Percentiles rank a stretch among this genome's conserved stretches.
Conservation (phyloP, 2,329 filamentous ascomycete species). For the Fusarium nygamai region DNA sequence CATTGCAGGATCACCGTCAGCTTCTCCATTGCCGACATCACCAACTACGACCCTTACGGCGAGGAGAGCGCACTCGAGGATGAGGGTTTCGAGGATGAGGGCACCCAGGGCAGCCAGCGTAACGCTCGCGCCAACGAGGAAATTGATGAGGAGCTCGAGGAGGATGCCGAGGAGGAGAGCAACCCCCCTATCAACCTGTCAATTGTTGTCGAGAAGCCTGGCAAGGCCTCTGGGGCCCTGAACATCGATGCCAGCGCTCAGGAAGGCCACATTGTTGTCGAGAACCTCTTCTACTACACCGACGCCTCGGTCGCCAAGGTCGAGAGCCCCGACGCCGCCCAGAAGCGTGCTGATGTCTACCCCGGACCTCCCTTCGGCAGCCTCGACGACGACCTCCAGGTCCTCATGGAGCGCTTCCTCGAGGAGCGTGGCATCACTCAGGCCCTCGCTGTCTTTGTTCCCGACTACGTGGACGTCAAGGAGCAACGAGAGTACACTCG, state of each 20-base stretch:
- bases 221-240: slow-evolving; percentile 76
- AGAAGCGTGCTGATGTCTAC: slow-evolving; percentile 81
- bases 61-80: slow-evolving; percentile 53
- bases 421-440: slow-evolving; percentile 93
- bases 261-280: slow-evolving; percentile 86
- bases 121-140: slow-evolving; percentile 54
- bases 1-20: slow-evolving; percentile 53
- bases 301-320: slow-evolving; percentile 81
- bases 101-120: slow-evolving; percentile 60
- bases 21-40: slow-evolving; percentile 56
- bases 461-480: slow-evolving; percentile 97
- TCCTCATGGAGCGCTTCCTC: slow-evolving; percentile 90
- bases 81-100: slow-evolving; percentile 52
- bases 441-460: slow-evolving; percentile 86
- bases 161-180: slow-evolving; percentile 63
- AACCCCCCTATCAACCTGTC: slow-evolving; percentile 84
- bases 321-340: slow-evolving; percentile 78
- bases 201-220: slow-evolving; percentile 88
- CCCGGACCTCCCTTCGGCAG: slow-evolving; percentile 92
- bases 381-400: slow-evolving; percentile 95
- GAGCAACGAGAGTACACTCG: slow-evolving; percentile 96
- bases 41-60: slow-evolving; percentile 52
- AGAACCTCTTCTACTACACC: slow-evolving; percentile 89
- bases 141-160: slow-evolving; percentile 51
- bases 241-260: slow-evolving; percentile 87